Percentiles rank a stretch among this genome's conserved stretches.
Conservation (phyloP, 768 basidiomycete species). For the Gyrodon lividus region DNA sequence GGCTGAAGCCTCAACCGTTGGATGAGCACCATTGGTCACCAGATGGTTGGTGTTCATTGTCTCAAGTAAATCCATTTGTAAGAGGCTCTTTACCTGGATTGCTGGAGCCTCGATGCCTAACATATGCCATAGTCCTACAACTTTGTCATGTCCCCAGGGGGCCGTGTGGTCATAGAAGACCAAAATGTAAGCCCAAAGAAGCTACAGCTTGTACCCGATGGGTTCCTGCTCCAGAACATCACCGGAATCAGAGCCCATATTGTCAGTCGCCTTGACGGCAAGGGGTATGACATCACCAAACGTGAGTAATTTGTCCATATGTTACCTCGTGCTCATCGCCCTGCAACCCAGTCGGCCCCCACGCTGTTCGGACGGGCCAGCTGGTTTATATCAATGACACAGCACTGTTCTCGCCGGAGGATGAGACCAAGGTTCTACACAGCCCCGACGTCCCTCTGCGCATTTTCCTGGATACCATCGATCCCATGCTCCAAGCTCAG, state of each 20-base stretch:
- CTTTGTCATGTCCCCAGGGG: slow-evolving; percentile 70
- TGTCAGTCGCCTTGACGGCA: slow-evolving; percentile 75
- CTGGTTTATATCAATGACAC: slow-evolving; percentile 78
- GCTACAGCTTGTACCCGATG: slow-evolving; percentile 58
- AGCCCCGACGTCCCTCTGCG: slow-evolving; percentile 53
- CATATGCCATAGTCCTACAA: slow-evolving; percentile 62
- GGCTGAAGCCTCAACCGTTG: slow-evolving; percentile 43
- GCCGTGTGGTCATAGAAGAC: slow-evolving; percentile 58
- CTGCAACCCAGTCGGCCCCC: slow-evolving; percentile 65
- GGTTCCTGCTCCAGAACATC: slow-evolving; percentile 74
- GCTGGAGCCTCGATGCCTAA: slow-evolving; percentile 1
- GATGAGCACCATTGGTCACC: slow-evolving; percentile 63
- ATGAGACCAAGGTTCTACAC: slow-evolving; percentile 17
- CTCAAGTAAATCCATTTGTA: slow-evolving; percentile 67
- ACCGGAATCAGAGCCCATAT: slow-evolving; percentile 78
- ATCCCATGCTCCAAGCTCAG: slow-evolving; percentile 45
- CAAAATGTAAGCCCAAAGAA: slow-evolving; percentile 66
- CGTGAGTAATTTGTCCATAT: slow-evolving; percentile 44
- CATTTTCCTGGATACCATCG: slow-evolving; percentile 53
- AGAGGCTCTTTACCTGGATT: slow-evolving; percentile 28
- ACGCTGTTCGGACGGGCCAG: slow-evolving; percentile 77
- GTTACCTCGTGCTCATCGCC: slow-evolving; percentile 4
- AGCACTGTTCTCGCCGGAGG: slow-evolving; percentile 38
- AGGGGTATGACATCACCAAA: slow-evolving; percentile 83
- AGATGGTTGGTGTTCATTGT: slow-evolving; percentile 74